A percentile compares a stretch with the other conserved stretches of the same genome.
Evolutionary conservation across 2,329 filamentous ascomycete species (phyloP).

Genomic region (Proliferodiscus dingleyae): DNA sequence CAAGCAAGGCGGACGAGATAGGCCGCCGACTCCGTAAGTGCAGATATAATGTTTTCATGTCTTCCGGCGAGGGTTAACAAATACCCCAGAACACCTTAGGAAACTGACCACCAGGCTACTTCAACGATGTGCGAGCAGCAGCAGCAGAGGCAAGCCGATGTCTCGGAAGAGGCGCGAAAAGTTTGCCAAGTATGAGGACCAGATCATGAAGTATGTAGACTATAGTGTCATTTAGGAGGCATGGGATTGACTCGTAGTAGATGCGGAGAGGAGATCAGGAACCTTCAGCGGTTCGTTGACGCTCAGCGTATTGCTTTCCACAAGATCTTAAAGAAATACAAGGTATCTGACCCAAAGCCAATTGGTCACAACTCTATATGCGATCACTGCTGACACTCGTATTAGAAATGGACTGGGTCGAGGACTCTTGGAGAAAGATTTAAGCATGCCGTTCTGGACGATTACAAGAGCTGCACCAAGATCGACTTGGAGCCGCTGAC

Average conservation of each 20-base stretch:
- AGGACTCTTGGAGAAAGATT: conserved; percentile 60
- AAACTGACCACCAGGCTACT: conserved; percentile 20
- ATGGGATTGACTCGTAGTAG: conserved; percentile 28
- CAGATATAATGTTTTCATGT: background rate
- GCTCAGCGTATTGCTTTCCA: conserved; percentile 73
- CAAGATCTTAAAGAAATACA: conserved; percentile 83
- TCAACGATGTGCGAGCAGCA: conserved; percentile 20
- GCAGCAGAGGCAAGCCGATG: conserved; percentile 20
- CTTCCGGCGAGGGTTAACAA: conserved; percentile 6
- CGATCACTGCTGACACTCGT: conserved; percentile 5
- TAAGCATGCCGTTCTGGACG: conserved; percentile 58
- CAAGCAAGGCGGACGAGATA: conserved; percentile 76
- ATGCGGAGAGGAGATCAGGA: conserved; percentile 67
- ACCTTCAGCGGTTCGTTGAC: conserved; percentile 65
- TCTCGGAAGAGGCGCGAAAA: conserved; percentile 25
- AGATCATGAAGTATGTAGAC: conserved; percentile 25
- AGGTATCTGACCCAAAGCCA: conserved; percentile 37
- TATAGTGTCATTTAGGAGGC: background rate
- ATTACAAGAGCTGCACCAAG: conserved; percentile 67
- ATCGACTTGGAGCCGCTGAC: conserved; percentile 55
- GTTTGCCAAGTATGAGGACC: conserved; percentile 27
- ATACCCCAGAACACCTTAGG: conserved; percentile 22
- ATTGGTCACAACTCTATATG: background rate
- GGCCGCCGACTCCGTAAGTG: conserved; percentile 60
- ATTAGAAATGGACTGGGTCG: conserved; percentile 77